Conservation (phyloP, 2,329 filamentous ascomycete species). For the Myriosclerotinia duriaeana region DNA sequence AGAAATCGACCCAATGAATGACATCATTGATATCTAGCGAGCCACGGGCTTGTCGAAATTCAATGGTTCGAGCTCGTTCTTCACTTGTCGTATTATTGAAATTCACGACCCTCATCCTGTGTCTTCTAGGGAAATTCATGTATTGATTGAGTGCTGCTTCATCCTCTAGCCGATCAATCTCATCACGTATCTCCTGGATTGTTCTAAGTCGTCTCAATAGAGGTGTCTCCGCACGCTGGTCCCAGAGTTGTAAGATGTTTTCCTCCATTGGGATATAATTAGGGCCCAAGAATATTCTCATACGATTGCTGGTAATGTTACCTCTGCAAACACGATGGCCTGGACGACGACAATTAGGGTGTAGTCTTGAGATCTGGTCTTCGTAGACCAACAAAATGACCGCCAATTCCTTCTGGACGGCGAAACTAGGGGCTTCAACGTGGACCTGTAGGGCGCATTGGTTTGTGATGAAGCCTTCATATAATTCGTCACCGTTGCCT, state of each 20-base stretch:
- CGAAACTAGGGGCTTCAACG: slow-evolving; percentile 30
- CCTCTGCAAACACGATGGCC: slow-evolving; percentile 24
- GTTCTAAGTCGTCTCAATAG: not conserved
- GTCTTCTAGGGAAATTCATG: slow-evolving; percentile 26
- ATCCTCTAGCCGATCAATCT: not conserved
- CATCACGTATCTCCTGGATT: slow-evolving; percentile 8
- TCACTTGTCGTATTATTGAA: slow-evolving; percentile 23
- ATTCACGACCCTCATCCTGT: slow-evolving; percentile 26
- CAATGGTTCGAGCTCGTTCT: slow-evolving; percentile 28
- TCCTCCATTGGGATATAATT: not conserved
- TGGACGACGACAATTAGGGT: slow-evolving; percentile 32
- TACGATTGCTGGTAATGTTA: slow-evolving; percentile 31
- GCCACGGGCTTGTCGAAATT: slow-evolving; percentile 35
- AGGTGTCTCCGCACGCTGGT: not conserved
- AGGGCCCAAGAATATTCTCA: not conserved
- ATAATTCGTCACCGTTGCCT: slow-evolving; percentile 15
- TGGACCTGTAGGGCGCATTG: slow-evolving; percentile 37
- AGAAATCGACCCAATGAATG: slow-evolving; percentile 34
- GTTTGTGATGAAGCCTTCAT: slow-evolving; percentile 34
- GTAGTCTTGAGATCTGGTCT: slow-evolving; percentile 33
- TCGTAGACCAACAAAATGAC: slow-evolving; percentile 35
- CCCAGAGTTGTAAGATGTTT: not conserved
- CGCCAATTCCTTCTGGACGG: slow-evolving; percentile 31
- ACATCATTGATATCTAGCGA: slow-evolving; percentile 29
- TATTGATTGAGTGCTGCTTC: slow-evolving; percentile 6